Base-by-base conservation (phyloP, 331 rosid genomes). In the Rosa hybrid region DNA sequence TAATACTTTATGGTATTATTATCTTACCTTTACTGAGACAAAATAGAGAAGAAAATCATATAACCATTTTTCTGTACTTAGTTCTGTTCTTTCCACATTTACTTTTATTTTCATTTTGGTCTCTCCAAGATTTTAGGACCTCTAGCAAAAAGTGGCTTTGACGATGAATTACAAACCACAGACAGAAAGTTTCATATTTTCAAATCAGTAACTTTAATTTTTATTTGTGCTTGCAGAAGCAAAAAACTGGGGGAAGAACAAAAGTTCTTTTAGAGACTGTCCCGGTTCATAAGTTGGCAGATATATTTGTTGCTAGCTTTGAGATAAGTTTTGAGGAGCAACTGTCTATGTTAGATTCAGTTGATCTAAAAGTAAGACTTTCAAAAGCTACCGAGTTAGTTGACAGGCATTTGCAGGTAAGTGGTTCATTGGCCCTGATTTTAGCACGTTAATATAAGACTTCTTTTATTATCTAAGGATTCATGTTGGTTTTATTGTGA, bases 271-370 rank as follows among this genome's bases (percentile, higher is more conserved):
- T 93, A 86, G 99, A 96, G 87, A 96, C 99, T 1, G 96, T 96
- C 81, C 97, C 98, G 34, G 96, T 96, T 88, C 97, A 91, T 83
- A 93, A 93, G 87, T 86, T 96, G 89, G 99, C 98, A 25, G 99
- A 96, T 83, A 93, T 96, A 85, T 96, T 96, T 88, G 99, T 96
- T 83, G 99, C 97, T 65, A 93, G 99, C 87, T 96, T 96, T 84
- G 99, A 93, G 90, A 91, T 96, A 84, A 96, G 98, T 85, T 96
- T 96, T 88, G 97, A 96, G 90, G 97, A 96, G 85, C 99, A 96
- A 80, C 77, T 96, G 72, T 91, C 84, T 38, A 93, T 93, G 99
- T 74, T 96, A 89, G 99, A 96, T 88, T 91, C 99, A n/a, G 92
- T 96, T 80, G 98, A 96, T 83, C 90, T 90, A 78, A 93, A 91